These are phyloP conservation scores for Carex sylvatica DNA, from an alignment of 202 grass and related monocot genomes.

Conservation along the genomic window DNA sequence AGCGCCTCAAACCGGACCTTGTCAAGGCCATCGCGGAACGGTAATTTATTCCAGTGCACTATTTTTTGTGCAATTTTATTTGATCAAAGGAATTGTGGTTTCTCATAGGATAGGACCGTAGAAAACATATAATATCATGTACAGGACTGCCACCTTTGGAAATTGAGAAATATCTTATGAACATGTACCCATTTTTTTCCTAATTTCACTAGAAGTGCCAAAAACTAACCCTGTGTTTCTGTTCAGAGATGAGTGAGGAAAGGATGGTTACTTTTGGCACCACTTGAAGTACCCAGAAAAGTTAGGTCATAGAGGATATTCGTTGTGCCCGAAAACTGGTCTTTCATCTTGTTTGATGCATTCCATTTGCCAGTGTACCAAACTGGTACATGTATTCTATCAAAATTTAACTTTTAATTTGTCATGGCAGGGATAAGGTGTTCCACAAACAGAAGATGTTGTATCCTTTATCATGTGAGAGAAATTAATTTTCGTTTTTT, in stretches of 20 bases:
- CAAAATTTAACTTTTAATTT: neutral
- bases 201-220: neutral
- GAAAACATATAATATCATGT: neutral
- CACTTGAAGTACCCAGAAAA: neutral
- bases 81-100: neutral
- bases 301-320: neutral
- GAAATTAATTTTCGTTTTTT: too few relatives aligned
- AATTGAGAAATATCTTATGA: neutral
- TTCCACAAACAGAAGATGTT: slow-evolving; percentile 81
- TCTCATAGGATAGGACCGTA: neutral
- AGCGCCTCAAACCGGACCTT: slow-evolving; percentile 66
- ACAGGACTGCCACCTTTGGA: neutral
- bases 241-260: neutral
- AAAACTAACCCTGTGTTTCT: neutral
- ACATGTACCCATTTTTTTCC: neutral
- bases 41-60: slow-evolving; percentile 6
- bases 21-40: slow-evolving; percentile 56
- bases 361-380: neutral
- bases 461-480: slow-evolving; percentile 51
- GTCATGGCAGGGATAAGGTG: slow-evolving; percentile 44
- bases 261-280: neutral
- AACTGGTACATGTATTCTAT: neutral
- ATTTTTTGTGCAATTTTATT: neutral
- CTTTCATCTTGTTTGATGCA: neutral
- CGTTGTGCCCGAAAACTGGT: neutral